Conservation (phyloP, 306 rosid genomes). For the Datisca glomerata region DNA sequence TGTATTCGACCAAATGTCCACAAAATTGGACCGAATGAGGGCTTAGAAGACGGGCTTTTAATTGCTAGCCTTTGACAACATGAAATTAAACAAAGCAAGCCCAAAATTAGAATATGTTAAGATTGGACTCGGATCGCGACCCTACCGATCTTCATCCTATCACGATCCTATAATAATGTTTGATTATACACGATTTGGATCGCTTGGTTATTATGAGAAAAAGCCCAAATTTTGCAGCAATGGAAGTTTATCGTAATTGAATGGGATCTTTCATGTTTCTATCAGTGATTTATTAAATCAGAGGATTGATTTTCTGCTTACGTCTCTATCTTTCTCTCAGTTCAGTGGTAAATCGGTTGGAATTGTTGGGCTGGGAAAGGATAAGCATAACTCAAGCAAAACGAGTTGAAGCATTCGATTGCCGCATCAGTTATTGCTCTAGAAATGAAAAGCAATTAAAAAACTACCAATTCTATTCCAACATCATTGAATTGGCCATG, state of each 20-base stretch:
- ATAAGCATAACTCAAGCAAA: slow-evolving; percentile 59
- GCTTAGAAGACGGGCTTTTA: too few species aligned
- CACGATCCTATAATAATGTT: too few species aligned
- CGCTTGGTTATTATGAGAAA: too few species aligned
- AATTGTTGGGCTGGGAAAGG: slow-evolving; percentile 66
- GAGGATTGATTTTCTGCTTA: slow-evolving; percentile 3
- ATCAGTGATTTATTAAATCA: not conserved
- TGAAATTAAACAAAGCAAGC: too few species aligned
- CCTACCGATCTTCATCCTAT: too few species aligned
- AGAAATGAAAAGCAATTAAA: slow-evolving; percentile 36
- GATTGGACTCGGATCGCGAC: too few species aligned
- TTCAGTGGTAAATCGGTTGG: slow-evolving; percentile 55
- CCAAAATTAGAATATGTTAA: too few species aligned
- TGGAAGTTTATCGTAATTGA: not conserved
- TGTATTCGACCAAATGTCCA: too few species aligned
- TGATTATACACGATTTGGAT: too few species aligned
- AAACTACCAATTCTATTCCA: slow-evolving; percentile 36
- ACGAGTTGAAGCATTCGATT: slow-evolving; percentile 52
- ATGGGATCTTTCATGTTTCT: not conserved
- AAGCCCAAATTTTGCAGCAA: not conserved
- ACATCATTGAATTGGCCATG: slow-evolving; percentile 34
- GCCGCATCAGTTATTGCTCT: slow-evolving; percentile 36
- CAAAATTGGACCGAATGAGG: too few species aligned
- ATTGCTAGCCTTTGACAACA: too few species aligned
- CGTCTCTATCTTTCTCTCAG: slow-evolving; percentile 25